Base-by-base conservation (phyloP, 441 rosid genomes). In the Cnidoscolus chayamansa region DNA sequence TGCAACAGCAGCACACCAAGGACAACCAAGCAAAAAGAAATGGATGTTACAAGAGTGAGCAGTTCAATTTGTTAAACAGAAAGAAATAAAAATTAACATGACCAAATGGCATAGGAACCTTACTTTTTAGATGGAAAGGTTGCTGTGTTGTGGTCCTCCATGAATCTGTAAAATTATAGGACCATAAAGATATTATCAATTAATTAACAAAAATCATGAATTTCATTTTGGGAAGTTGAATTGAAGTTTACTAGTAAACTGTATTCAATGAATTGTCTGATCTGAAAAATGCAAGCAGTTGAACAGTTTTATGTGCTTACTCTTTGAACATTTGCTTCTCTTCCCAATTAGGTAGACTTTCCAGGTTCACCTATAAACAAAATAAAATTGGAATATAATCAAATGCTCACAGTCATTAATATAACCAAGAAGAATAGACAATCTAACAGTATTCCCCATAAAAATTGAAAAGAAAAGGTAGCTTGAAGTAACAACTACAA, bases 131-230 rank as follows among this genome's bases (percentile, higher is more conserved):
- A 94, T 65, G 98, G 88, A 79, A 94, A 92, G 35, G 97, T 92
- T 67, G 97, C 98, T 4, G 98, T 94, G 71, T 94, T 92, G 75
- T 94, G 95, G 77, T 94, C 98, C 76, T 94, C 98, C 98, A 94
- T 94, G 74, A 89, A 94, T 78, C 98, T 94, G 89, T 55, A 78
- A 37, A 69, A 68, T 35, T 32, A 70, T 67, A 40, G 67, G 37
- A 77, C 69, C 48, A 47, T 37, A 71, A 17, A 63, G 30, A 49
- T 47, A 37, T 35, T 70, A 67, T 47, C 35, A 37, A 74, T 30
- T 69, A 71, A 3, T 65, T 15, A 50, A 50, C 10, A 73, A 53
- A 68, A 64, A 6, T 65, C 10, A 61, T 55, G 45, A 30, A 31
- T 30, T 11, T 32, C 11, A 35, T 7, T 32, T 2, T 40, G 45